These are phyloP conservation scores for Dictyostelium firmibasis DNA, from an alignment of 78 protist species.

Conservation along the genomic window DNA sequence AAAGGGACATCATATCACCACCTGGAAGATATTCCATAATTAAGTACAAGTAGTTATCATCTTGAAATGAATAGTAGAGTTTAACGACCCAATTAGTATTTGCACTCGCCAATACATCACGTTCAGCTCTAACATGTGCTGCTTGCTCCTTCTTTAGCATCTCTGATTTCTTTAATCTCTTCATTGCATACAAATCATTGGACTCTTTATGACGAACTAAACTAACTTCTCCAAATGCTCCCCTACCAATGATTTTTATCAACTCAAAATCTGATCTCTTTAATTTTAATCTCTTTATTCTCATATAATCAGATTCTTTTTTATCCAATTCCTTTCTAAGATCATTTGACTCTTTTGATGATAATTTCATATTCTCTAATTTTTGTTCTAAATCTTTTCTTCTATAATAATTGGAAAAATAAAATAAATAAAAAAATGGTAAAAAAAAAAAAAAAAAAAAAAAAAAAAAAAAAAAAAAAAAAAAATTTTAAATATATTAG, in stretches of 20 bases:
- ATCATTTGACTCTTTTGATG: conserved; percentile 65
- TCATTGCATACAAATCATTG: conserved; percentile 84
- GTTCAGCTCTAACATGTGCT: conserved; percentile 88
- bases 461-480: not conserved
- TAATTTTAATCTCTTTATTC: conserved; percentile 58
- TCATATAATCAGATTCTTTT: conserved; percentile 74
- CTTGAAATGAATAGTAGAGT: conserved; percentile 78
- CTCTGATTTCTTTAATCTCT: conserved; percentile 75
- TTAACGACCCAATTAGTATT: conserved; percentile 78
- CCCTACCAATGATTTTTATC: conserved; percentile 76
- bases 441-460: not conserved
- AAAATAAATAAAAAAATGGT: not conserved
- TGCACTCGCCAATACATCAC: conserved; percentile 85
- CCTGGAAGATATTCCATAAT: conserved; percentile 90
- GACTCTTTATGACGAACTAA: conserved; percentile 59
- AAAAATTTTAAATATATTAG: no score
- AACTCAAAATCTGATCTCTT: conserved; percentile 72
- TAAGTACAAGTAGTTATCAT: conserved; percentile 80
- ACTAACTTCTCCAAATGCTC: conserved; percentile 88
- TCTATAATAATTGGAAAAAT: conserved; percentile 1
- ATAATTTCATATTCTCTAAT: conserved; percentile 53
- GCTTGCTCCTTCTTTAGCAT: conserved; percentile 87
- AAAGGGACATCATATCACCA: conserved; percentile 90
- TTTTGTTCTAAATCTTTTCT: conserved; percentile 71
- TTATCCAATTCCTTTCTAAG: conserved; percentile 65